Evolutionary conservation across 1,284 basidiomycete species (phyloP).

Genomic region (Ganoderma sinense): DNA sequence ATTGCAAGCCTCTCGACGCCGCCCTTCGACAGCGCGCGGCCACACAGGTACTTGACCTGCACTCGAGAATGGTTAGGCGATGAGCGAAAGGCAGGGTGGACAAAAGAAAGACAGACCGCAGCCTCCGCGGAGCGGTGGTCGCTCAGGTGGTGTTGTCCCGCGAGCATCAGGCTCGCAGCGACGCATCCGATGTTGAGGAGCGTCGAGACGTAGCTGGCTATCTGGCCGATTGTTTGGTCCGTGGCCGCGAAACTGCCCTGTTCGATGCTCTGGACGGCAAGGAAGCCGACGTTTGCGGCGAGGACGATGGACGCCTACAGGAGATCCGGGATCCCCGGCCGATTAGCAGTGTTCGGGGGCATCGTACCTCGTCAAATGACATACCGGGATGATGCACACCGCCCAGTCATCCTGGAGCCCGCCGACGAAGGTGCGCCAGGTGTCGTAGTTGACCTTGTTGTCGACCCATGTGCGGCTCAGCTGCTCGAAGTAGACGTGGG

Average conservation of each 20-base stretch:
- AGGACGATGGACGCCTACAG: conserved; percentile 48
- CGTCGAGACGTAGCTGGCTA: conserved; percentile 34
- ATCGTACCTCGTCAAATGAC: conserved; percentile 5
- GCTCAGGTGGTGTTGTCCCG: background rate
- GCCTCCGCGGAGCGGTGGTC: background rate
- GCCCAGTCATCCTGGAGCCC: conserved; percentile 37
- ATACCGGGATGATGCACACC: conserved; percentile 36
- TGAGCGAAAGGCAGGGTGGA: background rate
- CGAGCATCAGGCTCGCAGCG: conserved; percentile 23
- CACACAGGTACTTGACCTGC: background rate
- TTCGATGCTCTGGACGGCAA: conserved; percentile 44
- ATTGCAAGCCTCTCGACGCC: background rate
- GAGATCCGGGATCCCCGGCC: background rate
- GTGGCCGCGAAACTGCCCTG: background rate
- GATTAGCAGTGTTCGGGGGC: background rate
- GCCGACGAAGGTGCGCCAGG: conserved; percentile 34
- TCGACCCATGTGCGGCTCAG: conserved; percentile 37
- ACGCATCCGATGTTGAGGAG: conserved; percentile 30
- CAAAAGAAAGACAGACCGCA: background rate
- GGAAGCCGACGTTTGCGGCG: conserved; percentile 36
- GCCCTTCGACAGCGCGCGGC: background rate
- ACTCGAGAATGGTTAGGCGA: background rate
- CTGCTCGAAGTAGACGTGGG: conserved; percentile 30
- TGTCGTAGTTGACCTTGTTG: conserved; percentile 30
- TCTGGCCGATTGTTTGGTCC: conserved; percentile 26